phyloP scores from a whole-genome alignment of 2,329 filamentous ascomycete genomes.

The Aspergillus quadricinctus region DNA sequence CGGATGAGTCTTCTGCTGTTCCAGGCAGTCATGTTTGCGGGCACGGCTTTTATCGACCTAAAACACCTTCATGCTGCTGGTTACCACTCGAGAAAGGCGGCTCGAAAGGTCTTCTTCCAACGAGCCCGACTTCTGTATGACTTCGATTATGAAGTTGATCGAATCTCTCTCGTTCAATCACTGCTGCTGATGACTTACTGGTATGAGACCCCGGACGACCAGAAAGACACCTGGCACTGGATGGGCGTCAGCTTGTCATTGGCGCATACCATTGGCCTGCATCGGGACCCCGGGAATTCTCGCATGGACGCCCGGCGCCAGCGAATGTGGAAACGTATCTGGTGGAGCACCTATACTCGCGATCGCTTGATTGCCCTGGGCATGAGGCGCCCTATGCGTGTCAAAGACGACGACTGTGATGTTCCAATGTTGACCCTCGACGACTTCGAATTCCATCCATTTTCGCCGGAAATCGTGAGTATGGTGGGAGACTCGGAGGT shows the following conservation, averaged over 20 bases:
- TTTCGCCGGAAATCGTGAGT: slow-evolving; percentile 64
- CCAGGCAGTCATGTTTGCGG: slow-evolving; percentile 92
- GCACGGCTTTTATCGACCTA: slow-evolving; percentile 82
- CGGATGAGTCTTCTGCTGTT: slow-evolving; percentile 82
- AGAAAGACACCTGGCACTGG: slow-evolving; percentile 98
- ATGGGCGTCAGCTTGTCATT: slow-evolving; percentile 94
- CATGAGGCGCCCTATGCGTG: slow-evolving; percentile 86
- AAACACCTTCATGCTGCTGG: slow-evolving; percentile 71
- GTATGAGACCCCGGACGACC: slow-evolving; percentile 95
- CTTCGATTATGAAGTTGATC: slow-evolving; percentile 90
- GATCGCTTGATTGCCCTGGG: slow-evolving; percentile 88
- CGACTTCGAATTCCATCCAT: slow-evolving; percentile 74
- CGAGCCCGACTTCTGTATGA: slow-evolving; percentile 88
- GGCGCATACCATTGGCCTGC: slow-evolving; percentile 87
- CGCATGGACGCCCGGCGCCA: slow-evolving; percentile 70
- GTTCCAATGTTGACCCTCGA: slow-evolving; percentile 81
- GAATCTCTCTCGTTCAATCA: slow-evolving; percentile 81
- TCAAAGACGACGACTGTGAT: slow-evolving; percentile 90
- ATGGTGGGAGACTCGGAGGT: slow-evolving; percentile 67
- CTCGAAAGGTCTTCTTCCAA: slow-evolving; percentile 83
- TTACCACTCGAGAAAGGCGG: slow-evolving; percentile 71
- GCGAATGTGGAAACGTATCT: slow-evolving; percentile 88
- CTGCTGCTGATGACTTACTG: slow-evolving; percentile 93
- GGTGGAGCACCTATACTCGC: slow-evolving; percentile 97
- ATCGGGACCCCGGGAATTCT: slow-evolving; percentile 77